These are phyloP conservation scores for Spergularia azorica DNA, from an alignment of 179 eudicot genomes.

Conservation along the genomic window DNA sequence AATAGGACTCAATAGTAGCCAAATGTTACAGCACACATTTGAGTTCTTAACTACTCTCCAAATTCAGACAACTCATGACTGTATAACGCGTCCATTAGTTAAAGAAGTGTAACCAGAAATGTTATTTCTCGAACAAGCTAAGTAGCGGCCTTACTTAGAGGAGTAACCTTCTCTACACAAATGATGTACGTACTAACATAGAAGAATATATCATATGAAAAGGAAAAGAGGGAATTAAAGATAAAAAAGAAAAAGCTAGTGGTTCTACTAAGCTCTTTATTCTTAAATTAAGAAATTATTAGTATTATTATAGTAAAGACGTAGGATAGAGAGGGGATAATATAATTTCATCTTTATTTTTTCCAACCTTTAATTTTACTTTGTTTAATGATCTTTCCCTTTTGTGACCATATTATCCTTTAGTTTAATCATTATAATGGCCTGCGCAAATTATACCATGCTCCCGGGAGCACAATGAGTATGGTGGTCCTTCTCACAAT, in stretches of 20 bases:
- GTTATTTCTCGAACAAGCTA: too few species aligned
- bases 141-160: neutral
- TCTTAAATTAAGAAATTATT: constrained; percentile 24
- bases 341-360: constrained; percentile 24
- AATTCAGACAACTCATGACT: too few species aligned
- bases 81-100: too few species aligned
- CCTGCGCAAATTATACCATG: too few species aligned
- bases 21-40: too few species aligned
- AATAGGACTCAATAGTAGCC: too few species aligned
- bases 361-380: constrained; percentile 32
- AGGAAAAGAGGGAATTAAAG: constrained; percentile 42
- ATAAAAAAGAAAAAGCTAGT: constrained; percentile 39
- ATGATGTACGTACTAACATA: constrained; percentile 8
- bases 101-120: too few species aligned
- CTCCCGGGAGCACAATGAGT: too few species aligned
- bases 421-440: neutral
- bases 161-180: constrained; percentile 7
- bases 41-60: too few species aligned
- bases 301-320: constrained; percentile 16
- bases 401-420: neutral
- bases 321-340: neutral
- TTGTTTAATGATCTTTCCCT: constrained; percentile 9
- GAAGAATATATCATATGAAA: constrained; percentile 33
- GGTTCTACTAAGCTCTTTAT: constrained; percentile 30
- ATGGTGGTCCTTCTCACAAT: too few species aligned